These are phyloP conservation scores for Tuber aestivum DNA, from an alignment of 495 filamentous ascomycete genomes.

Conservation along the genomic window DNA sequence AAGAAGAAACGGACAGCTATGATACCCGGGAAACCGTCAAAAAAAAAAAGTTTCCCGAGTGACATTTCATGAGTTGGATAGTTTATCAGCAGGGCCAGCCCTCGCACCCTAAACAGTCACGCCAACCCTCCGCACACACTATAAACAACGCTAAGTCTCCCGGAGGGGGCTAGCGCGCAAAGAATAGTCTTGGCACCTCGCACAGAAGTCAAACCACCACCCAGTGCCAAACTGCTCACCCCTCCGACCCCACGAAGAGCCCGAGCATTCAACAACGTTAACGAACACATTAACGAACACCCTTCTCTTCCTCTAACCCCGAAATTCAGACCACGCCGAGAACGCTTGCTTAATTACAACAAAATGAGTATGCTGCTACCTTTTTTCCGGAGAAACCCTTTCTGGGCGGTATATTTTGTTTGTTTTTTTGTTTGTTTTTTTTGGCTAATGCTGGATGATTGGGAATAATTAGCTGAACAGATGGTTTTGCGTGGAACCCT, in stretches of 20 bases:
- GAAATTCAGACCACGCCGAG: background rate
- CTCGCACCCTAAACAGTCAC: slow-evolving; percentile 1
- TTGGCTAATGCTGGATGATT: slow-evolving; percentile 29
- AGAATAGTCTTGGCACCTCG: background rate
- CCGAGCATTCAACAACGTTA: background rate
- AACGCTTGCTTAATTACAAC: slow-evolving; percentile 46
- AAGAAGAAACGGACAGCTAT: background rate
- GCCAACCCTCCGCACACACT: background rate
- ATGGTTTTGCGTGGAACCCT: slow-evolving; percentile 43
- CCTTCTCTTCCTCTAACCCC: no score
- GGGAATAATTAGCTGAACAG: slow-evolving; percentile 36
- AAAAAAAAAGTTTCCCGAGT: background rate
- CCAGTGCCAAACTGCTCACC: background rate
- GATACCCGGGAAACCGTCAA: background rate
- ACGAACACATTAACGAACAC: background rate
- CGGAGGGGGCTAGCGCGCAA: background rate
- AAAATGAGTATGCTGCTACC: slow-evolving; percentile 37
- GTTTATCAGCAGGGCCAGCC: background rate
- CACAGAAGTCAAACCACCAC: background rate
- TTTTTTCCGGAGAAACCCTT: slow-evolving; percentile 5
- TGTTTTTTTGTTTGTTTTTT: slow-evolving; percentile 14
- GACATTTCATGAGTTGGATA: background rate
- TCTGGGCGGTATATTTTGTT: background rate
- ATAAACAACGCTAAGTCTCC: background rate
- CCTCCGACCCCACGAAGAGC: background rate